A percentile compares a stretch with the other conserved stretches of the same genome.
Evolutionary conservation across 2,329 filamentous ascomycete genomes (phyloP).

Genomic region (Ceratocystis colombiana): DNA sequence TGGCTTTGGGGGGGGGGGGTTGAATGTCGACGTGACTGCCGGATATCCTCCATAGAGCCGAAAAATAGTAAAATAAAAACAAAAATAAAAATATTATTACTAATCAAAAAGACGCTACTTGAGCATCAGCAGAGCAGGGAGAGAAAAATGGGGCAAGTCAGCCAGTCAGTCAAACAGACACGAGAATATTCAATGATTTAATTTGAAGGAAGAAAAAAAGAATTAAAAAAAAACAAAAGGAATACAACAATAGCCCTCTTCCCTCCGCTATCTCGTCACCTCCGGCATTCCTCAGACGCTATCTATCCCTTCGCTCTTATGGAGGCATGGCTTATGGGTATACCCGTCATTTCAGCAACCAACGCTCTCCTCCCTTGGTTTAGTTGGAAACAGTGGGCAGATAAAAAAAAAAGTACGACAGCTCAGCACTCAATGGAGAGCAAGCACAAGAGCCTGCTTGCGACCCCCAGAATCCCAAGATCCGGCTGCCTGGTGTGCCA

Average conservation of each 20-base stretch:
- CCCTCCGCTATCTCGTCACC: not conserved
- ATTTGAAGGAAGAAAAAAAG: no score
- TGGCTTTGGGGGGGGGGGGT: not conserved
- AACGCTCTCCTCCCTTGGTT: not conserved
- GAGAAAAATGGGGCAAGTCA: no score
- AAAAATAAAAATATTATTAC: not conserved
- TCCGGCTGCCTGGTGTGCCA: no score
- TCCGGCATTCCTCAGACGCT: not conserved
- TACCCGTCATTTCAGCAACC: not conserved
- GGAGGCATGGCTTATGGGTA: not conserved
- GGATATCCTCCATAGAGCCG: not conserved
- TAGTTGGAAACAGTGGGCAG: not conserved
- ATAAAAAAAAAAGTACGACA: not conserved
- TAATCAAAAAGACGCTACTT: not conserved
- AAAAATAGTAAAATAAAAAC: not conserved
- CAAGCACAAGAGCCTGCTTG: no score
- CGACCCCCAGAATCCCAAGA: no score
- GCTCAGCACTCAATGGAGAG: no score
- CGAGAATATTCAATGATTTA: no score
- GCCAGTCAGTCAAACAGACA: no score
- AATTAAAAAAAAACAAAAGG: not conserved
- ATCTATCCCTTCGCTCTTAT: not conserved
- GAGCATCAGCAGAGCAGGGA: no score
- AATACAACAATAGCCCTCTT: not conserved
- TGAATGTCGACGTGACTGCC: not conserved